Percentiles rank a stretch among this genome's conserved stretches.
Evolutionary conservation across 2,329 filamentous ascomycete genomes (phyloP).

Genomic region (Neofusicoccum cordaticola): DNA sequence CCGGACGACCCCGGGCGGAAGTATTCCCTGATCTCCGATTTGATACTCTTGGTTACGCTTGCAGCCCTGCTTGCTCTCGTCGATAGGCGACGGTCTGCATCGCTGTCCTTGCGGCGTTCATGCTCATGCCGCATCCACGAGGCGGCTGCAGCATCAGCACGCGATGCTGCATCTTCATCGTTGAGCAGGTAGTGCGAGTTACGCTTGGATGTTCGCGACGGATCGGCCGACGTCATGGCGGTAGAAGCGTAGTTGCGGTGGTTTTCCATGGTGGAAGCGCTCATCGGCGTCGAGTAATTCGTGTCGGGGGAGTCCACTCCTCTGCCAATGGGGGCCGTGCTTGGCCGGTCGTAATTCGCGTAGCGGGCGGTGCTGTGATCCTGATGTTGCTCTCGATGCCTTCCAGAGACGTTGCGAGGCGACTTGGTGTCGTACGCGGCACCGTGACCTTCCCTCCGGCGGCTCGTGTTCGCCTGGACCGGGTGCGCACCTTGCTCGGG

Average conservation of each 20-base stretch:
- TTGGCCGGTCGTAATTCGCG: conserved; percentile 23
- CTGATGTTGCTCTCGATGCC: conserved; percentile 2
- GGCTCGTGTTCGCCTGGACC: conserved; percentile 32
- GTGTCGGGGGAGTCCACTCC: conserved; percentile 34
- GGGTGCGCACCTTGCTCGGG: conserved; percentile 19
- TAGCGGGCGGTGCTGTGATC: neutral
- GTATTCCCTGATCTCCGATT: conserved; percentile 40
- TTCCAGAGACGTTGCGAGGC: conserved; percentile 24
- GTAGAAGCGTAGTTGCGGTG: conserved; percentile 39
- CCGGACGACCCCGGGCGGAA: conserved; percentile 37
- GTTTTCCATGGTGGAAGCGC: conserved; percentile 38
- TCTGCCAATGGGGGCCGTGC: conserved; percentile 22
- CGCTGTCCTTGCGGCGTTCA: conserved; percentile 35
- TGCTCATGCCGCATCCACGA: conserved; percentile 46
- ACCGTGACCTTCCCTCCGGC: conserved; percentile 31
- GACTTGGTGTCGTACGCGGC: conserved; percentile 25
- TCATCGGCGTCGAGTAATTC: conserved; percentile 41
- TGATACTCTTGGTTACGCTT: conserved; percentile 38
- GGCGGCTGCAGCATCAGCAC: conserved; percentile 38
- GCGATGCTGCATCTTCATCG: conserved; percentile 28
- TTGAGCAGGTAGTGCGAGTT: conserved; percentile 35
- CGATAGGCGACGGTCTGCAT: conserved; percentile 20
- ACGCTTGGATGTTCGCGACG: conserved; percentile 40
- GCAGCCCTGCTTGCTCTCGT: conserved; percentile 27
- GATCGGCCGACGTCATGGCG: conserved; percentile 41